A percentile compares a stretch with the other conserved stretches of the same genome.
Conservation (phyloP, 176 grass and related monocot genomes). For the Poa pratensis region DNA sequence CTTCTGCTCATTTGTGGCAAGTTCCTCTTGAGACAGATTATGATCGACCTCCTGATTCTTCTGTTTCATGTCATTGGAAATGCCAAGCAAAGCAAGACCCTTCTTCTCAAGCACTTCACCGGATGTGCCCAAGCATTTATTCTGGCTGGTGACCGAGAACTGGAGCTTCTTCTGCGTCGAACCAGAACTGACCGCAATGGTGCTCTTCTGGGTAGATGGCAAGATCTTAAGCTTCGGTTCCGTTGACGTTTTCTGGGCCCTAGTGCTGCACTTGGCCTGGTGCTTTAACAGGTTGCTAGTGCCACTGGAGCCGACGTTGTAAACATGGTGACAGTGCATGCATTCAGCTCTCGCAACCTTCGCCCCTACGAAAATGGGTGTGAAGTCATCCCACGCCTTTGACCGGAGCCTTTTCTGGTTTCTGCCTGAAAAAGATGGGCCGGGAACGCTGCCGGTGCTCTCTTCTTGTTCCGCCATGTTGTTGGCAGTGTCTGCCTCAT, state of each 20-base stretch:
- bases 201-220: background rate
- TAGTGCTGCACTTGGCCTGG: background rate
- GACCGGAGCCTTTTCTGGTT: conserved; percentile 34
- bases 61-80: background rate
- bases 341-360: conserved; percentile 33
- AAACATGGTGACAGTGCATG: conserved; percentile 34
- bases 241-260: background rate
- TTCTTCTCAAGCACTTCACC: conserved; percentile 1
- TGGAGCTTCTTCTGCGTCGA: conserved; percentile 39
- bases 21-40: background rate
- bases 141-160: conserved; percentile 25
- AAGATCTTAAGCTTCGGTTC: background rate
- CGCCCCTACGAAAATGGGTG: conserved; percentile 10
- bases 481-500: background rate
- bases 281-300: conserved; percentile 35
- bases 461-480: conserved; percentile 30
- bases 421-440: background rate
- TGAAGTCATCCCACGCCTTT: conserved; percentile 45
- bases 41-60: conserved; percentile 12
- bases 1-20: background rate
- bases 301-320: conserved; percentile 4
- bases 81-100: background rate
- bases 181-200: background rate
- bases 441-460: conserved; percentile 5
- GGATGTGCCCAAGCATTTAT: background rate